These are phyloP conservation scores for Colletotrichum magnum DNA, from an alignment of 2,329 filamentous ascomycete genomes.

Conservation along the genomic window DNA sequence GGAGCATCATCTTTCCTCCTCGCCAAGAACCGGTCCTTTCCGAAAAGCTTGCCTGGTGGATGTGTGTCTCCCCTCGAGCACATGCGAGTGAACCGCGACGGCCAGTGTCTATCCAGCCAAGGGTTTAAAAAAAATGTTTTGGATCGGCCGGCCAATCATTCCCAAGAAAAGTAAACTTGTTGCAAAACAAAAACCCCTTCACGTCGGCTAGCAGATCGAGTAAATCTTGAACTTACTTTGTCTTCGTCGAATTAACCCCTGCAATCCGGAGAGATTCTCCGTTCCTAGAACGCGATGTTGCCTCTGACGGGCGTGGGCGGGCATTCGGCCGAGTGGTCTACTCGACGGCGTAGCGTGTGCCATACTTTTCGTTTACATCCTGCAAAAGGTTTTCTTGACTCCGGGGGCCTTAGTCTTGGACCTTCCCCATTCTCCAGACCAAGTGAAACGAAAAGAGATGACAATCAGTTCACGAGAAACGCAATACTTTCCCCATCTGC, in stretches of 20 bases:
- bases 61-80: too few relatives aligned
- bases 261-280: not conserved
- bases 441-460: constrained; percentile 4
- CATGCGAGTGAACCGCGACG: too few relatives aligned
- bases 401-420: not conserved
- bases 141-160: too few relatives aligned
- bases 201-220: not conserved
- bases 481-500: not conserved
- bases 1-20: too few relatives aligned
- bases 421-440: not conserved
- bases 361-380: not conserved
- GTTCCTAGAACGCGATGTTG: not conserved
- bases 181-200: too few relatives aligned
- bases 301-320: not conserved
- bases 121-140: too few relatives aligned
- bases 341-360: not conserved
- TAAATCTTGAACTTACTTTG: not conserved
- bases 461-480: not conserved
- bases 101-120: too few relatives aligned
- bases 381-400: not conserved
- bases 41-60: too few relatives aligned
- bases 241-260: not conserved
- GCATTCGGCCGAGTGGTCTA: not conserved
- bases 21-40: too few relatives aligned
- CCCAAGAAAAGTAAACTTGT: too few relatives aligned